Evolutionary conservation across 2,329 filamentous ascomycete genomes (phyloP).

Genomic region (Nemania sp.): DNA sequence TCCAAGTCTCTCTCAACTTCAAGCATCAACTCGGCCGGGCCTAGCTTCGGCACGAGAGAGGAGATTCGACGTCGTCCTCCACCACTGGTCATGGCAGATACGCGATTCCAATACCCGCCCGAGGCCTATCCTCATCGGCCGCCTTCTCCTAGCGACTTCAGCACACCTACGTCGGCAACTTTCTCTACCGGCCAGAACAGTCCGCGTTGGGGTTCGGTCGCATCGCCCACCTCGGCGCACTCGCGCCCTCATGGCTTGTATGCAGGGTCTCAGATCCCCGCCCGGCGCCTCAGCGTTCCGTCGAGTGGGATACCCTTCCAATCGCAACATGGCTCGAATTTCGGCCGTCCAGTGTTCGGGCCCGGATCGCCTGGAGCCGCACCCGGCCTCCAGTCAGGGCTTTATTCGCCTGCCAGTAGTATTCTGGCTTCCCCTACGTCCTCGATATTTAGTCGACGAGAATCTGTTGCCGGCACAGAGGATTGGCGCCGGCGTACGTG

Average conservation of each 20-base stretch:
- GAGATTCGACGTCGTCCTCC: slow-evolving; percentile 75
- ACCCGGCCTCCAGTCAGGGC: slow-evolving; percentile 57
- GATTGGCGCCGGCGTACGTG: slow-evolving; percentile 84
- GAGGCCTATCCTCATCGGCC: slow-evolving; percentile 67
- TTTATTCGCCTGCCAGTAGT: slow-evolving; percentile 62
- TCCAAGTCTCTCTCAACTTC: slow-evolving; percentile 85
- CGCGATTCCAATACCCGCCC: slow-evolving; percentile 64
- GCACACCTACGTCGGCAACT: slow-evolving; percentile 81
- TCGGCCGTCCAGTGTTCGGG: slow-evolving; percentile 59
- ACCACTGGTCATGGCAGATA: slow-evolving; percentile 81
- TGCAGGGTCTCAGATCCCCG: slow-evolving; percentile 64
- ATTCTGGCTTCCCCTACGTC: slow-evolving; percentile 68
- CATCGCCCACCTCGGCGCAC: slow-evolving; percentile 72
- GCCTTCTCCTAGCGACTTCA: slow-evolving; percentile 72
- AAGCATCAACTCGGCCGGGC: slow-evolving; percentile 74
- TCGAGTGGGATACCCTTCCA: slow-evolving; percentile 76
- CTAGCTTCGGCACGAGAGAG: slow-evolving; percentile 66
- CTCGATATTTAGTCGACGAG: slow-evolving; percentile 65
- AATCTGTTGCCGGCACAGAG: slow-evolving; percentile 67
- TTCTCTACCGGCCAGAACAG: slow-evolving; percentile 78
- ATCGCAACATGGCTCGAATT: slow-evolving; percentile 58
- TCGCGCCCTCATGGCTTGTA: slow-evolving; percentile 76
- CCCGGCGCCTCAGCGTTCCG: slow-evolving; percentile 80
- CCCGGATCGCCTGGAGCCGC: slow-evolving; percentile 48
- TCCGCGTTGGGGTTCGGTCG: slow-evolving; percentile 70